phyloP scores from a whole-genome alignment of 441 rosid species.

The Syzygium syzygioides region DNA sequence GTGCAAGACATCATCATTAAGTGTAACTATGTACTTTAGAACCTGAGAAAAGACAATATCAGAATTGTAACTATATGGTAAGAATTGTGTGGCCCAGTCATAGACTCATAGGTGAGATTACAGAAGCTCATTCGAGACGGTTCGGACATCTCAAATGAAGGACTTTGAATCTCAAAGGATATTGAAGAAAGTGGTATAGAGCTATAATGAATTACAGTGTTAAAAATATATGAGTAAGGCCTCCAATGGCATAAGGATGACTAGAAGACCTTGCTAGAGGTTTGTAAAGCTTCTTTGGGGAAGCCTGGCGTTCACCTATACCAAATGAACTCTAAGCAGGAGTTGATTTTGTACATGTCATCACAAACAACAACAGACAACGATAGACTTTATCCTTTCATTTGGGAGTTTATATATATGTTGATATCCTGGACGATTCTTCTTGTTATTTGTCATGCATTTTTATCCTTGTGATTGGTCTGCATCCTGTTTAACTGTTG shows the following conservation, averaged over 20 bases:
- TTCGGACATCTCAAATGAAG: neutral
- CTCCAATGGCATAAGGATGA: neutral
- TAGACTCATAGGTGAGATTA: neutral
- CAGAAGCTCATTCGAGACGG: neutral
- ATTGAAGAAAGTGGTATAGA: neutral
- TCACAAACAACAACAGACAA: neutral
- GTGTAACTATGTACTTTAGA: neutral
- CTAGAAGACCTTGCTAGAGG: neutral
- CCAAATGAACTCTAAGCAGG: neutral
- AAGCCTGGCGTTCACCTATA: neutral
- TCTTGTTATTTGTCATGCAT: fast-evolving
- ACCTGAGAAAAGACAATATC: neutral
- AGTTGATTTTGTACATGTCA: neutral
- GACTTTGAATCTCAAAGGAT: neutral
- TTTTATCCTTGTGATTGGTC: neutral
- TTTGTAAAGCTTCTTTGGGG: neutral
- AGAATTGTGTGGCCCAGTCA: neutral
- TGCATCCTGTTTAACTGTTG: neutral
- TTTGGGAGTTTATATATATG: neutral
- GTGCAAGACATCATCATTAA: neutral
- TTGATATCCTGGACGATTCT: neutral
- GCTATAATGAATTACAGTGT: neutral
- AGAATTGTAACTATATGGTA: neutral
- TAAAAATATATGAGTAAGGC: neutral
- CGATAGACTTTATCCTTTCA: neutral